These are phyloP conservation scores for Penicillium bovifimosum DNA, from an alignment of 495 filamentous ascomycete species.

Conservation along the genomic window DNA sequence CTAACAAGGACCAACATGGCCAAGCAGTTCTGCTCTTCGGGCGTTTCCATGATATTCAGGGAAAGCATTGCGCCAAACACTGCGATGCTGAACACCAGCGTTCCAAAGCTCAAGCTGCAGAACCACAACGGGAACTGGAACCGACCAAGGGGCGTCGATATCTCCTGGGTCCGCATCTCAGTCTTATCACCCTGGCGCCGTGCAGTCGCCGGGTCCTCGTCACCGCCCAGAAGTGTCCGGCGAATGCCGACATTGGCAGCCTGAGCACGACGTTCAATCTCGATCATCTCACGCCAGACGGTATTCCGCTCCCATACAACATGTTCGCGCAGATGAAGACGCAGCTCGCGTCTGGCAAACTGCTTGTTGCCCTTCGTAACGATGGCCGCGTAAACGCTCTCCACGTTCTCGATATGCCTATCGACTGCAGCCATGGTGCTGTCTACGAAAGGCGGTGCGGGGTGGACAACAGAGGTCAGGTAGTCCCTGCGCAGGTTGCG, in stretches of 20 bases:
- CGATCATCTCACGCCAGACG: conserved; percentile 98
- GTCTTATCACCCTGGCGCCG: conserved; percentile 81
- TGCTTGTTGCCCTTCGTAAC: conserved; percentile 73
- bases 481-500: conserved; percentile 70
- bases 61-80: conserved; percentile 69
- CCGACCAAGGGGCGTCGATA: conserved; percentile 75
- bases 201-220: conserved; percentile 61
- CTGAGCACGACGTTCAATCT: conserved; percentile 92
- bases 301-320: conserved; percentile 99
- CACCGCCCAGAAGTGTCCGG: conserved; percentile 71
- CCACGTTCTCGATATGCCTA: conserved; percentile 63
- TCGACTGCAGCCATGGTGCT: conserved; percentile 65
- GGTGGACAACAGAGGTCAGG: conserved; percentile 62
- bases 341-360: conserved; percentile 73
- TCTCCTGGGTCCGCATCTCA: conserved; percentile 55
- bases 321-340: conserved; percentile 90
- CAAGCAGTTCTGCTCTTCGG: conserved; percentile 92
- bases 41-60: conserved; percentile 70
- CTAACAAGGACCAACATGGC: conserved; percentile 92
- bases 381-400: conserved; percentile 72
- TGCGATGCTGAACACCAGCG: conserved; percentile 61
- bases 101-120: conserved; percentile 72
- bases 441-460: conserved; percentile 69
- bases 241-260: conserved; percentile 83
- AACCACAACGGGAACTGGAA: conserved; percentile 75